Conservation (phyloP, 768 basidiomycete species). For the Leccinum boreale region DNA sequence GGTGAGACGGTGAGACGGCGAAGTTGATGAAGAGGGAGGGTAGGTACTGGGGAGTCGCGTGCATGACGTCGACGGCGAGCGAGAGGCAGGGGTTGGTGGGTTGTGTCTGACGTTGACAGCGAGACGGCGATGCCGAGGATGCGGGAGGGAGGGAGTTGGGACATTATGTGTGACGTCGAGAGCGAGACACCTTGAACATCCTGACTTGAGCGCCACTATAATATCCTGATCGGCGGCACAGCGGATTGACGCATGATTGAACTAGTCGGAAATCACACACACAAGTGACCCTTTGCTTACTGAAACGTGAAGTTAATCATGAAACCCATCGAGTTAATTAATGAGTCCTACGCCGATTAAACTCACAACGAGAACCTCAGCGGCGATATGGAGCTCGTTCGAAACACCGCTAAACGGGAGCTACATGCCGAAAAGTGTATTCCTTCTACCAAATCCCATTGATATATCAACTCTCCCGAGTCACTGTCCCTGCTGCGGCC, state of each 20-base stretch:
- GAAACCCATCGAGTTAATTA: slow-evolving; percentile 95
- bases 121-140: too few relatives aligned
- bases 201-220: slow-evolving; percentile 79
- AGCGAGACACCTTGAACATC: slow-evolving; percentile 56
- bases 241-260: slow-evolving; percentile 94
- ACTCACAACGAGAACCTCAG: slow-evolving; percentile 83
- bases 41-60: too few relatives aligned
- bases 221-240: slow-evolving; percentile 72
- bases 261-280: slow-evolving; percentile 87
- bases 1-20: too few relatives aligned
- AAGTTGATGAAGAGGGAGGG: too few relatives aligned
- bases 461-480: too few relatives aligned
- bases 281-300: slow-evolving; percentile 81
- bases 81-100: too few relatives aligned
- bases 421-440: slow-evolving; percentile 61
- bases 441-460: too few relatives aligned
- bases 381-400: slow-evolving; percentile 73
- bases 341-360: slow-evolving; percentile 88
- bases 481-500: too few relatives aligned
- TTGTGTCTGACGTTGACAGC: too few relatives aligned
- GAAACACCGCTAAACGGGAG: slow-evolving; percentile 80
- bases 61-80: too few relatives aligned
- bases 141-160: too few relatives aligned
- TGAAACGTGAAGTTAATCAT: slow-evolving; percentile 91
- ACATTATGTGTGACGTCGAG: too few relatives aligned